These are phyloP conservation scores for Backusella luteola DNA, from an alignment of 192 early-diverging fungal genomes.

Conservation along the genomic window DNA sequence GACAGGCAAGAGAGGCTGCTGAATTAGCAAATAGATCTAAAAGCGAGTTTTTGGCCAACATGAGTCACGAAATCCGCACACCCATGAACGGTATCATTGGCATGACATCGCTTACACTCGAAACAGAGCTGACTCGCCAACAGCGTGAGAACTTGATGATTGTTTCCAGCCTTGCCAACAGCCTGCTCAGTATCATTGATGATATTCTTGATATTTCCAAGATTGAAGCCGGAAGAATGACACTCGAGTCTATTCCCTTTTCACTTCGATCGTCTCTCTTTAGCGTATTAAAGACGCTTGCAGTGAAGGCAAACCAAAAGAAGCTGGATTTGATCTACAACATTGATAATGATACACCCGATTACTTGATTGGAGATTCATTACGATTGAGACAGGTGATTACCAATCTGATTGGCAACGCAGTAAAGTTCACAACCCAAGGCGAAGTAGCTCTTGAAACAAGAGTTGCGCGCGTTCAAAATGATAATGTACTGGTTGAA, in stretches of 20 bases:
- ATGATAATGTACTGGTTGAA: constrained; percentile 53
- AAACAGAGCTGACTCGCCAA: constrained; percentile 74
- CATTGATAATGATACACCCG: constrained; percentile 68
- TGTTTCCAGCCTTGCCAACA: constrained; percentile 69
- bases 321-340: constrained; percentile 64
- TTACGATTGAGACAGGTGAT: constrained; percentile 75
- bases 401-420: constrained; percentile 81
- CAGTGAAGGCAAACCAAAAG: constrained; percentile 74
- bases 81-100: constrained; percentile 85
- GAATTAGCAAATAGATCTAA: constrained; percentile 83
- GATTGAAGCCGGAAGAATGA: constrained; percentile 84
- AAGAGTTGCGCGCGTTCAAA: constrained; percentile 38
- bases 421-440: constrained; percentile 83
- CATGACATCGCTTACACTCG: constrained; percentile 71
- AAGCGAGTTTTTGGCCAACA: constrained; percentile 65
- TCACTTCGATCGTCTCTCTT: constrained; percentile 60
- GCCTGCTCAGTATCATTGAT: constrained; percentile 75
- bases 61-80: constrained; percentile 73
- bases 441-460: constrained; percentile 64
- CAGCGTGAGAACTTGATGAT: constrained; percentile 83
- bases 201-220: constrained; percentile 85
- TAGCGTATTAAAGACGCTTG: constrained; percentile 68
- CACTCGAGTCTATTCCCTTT: constrained; percentile 70
- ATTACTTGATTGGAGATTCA: constrained; percentile 73
- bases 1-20: constrained; percentile 74